Evolutionary conservation across 306 rosid genomes (phyloP), one percentile per base, ranked within the genome.

Genomic region (Vigna unguiculata): DNA sequence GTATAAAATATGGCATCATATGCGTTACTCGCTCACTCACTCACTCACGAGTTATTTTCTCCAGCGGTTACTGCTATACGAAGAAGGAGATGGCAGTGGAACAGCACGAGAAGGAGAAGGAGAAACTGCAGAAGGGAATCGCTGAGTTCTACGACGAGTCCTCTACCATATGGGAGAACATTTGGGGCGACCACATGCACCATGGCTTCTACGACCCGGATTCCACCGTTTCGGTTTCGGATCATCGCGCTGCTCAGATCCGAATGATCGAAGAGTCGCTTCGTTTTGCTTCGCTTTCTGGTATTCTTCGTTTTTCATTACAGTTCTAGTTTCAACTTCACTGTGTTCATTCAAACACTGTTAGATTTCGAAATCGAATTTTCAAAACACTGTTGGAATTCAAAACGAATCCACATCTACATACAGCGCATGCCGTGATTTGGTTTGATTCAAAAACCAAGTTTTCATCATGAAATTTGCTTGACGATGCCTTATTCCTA

Each of bases 151-250:
- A 95, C 80, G 98, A 95, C 53, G 91, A 90, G 78, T 95, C 98
- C 0, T 92, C 98, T 6, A 80, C 76, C 5, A 3, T 90, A 0
- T 95, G 98, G 98, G 98, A 92, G 76, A 67, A 77, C 32, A 87
- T 95, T 5, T 95, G 98, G 97, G 98, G 98, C 0, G 97, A 92
- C 66, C 97, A 94, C 62, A 90, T 94, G 97, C 98, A 94, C 80
- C 98, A 95, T 9, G 98, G 98, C 1, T 95, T 81, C 38, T 95
- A 95, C 79, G 83, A 89, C 17, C 85, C 89, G 0, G 81, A 80
- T 68, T 75, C 91, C 1, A 58, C 74, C 24, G 84, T 78, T 30
- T 88, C 96, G 0, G 81, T 90, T 47, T 81, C 90, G 2, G 96
- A 92, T 30, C 98, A 95, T 34, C 90, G 93, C 4, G 57, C 84